phyloP scores from a whole-genome alignment of 805 yeast genomes.

The Nematodospora valgi region DNA sequence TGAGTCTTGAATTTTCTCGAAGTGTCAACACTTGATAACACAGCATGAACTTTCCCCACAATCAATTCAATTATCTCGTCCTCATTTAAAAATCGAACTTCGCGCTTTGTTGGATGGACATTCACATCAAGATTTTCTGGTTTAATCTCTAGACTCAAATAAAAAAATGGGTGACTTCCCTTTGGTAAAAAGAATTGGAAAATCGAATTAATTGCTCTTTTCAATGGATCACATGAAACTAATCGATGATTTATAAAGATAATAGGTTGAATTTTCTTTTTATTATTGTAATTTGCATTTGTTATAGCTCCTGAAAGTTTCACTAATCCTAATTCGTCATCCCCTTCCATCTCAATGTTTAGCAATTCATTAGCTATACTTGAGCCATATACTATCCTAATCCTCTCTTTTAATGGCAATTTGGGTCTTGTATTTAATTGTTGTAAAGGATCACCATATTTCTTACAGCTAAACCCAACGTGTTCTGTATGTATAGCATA shows the following conservation, averaged over 20 bases:
- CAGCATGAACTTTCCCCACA: slow-evolving; percentile 44
- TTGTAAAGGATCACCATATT: slow-evolving; percentile 69
- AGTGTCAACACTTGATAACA: slow-evolving; percentile 56
- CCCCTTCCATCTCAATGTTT: slow-evolving; percentile 17
- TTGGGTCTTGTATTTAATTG: slow-evolving; percentile 57
- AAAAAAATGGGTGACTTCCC: slow-evolving; percentile 72
- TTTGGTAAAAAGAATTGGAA: slow-evolving; percentile 72
- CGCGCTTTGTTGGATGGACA: slow-evolving; percentile 93
- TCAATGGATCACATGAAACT: slow-evolving; percentile 78
- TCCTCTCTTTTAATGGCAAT: slow-evolving; percentile 57
- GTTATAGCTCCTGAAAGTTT: slow-evolving; percentile 61
- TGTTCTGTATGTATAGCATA: slow-evolving; percentile 72
- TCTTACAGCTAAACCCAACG: slow-evolving; percentile 78
- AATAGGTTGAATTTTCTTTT: slow-evolving; percentile 63
- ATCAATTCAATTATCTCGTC: slow-evolving; percentile 76
- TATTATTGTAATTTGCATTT: slow-evolving; percentile 66
- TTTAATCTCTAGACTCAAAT: slow-evolving; percentile 61
- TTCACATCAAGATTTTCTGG: slow-evolving; percentile 84
- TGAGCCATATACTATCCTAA: slow-evolving; percentile 70
- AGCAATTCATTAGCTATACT: slow-evolving; percentile 63
- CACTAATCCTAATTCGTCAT: slow-evolving; percentile 45
- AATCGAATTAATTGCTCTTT: slow-evolving; percentile 60
- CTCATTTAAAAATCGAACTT: slow-evolving; percentile 81
- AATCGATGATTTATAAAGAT: slow-evolving; percentile 84
- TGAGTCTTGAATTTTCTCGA: slow-evolving; percentile 70